phyloP scores from a whole-genome alignment of 208 protist genomes.

The Naegleria fowleri region DNA sequence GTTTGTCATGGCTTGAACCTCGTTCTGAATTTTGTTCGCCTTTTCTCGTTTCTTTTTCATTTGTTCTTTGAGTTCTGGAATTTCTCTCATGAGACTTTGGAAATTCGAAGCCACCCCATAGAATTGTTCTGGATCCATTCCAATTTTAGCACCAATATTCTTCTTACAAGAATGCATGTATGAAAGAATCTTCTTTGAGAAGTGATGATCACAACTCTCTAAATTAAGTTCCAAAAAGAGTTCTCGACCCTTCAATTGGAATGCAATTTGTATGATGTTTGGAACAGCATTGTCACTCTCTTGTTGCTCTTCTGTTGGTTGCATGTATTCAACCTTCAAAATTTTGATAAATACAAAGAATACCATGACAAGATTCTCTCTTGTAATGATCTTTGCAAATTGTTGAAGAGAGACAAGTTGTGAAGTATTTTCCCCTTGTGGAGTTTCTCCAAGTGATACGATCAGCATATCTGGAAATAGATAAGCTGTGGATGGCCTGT shows the following conservation, averaged over 20 bases:
- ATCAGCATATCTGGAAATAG: not conserved
- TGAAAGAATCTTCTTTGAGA: not conserved
- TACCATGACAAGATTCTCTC: not conserved
- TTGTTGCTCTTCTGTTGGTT: not conserved
- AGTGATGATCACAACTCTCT: not conserved
- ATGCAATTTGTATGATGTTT: not conserved
- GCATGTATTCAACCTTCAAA: not conserved
- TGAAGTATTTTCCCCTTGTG: not conserved
- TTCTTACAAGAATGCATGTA: not conserved
- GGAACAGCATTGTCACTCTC: not conserved
- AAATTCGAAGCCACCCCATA: not conserved
- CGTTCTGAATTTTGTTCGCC: not conserved
- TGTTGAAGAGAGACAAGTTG: not conserved
- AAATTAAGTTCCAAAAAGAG: not conserved
- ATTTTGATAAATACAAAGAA: not conserved
- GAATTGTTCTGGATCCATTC: not conserved
- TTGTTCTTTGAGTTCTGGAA: not conserved
- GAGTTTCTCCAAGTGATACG: not conserved
- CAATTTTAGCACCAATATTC: not conserved
- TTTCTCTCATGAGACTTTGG: not conserved
- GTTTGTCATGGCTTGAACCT: not conserved
- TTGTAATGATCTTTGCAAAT: not conserved
- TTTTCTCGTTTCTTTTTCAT: not conserved
- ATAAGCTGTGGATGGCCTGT: not conserved
- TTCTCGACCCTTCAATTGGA: not conserved